phyloP scores from a whole-genome alignment of 1,284 basidiomycete species.

The Ustilago loliicola region DNA sequence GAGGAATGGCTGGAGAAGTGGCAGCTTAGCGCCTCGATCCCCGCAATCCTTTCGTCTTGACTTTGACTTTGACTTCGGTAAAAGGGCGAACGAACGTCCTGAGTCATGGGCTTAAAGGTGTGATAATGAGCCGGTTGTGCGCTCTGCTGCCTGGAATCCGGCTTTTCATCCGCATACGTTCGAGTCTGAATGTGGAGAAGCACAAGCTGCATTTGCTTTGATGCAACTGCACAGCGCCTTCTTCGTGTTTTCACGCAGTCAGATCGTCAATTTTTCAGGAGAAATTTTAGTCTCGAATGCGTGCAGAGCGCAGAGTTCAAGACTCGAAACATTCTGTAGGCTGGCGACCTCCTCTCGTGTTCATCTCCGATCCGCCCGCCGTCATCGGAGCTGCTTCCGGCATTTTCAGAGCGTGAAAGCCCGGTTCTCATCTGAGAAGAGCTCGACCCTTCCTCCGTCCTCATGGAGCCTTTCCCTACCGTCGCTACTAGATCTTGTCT shows the following conservation, averaged over 20 bases:
- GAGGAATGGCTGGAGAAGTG: constrained; percentile 5
- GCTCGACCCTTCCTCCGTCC: background rate
- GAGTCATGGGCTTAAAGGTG: constrained; percentile 11
- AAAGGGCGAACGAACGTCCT: background rate
- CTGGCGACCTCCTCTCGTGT: background rate
- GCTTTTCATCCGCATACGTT: constrained; percentile 17
- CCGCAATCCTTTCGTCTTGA: constrained; percentile 12
- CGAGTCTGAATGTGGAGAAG: constrained; percentile 7
- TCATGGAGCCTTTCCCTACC: background rate
- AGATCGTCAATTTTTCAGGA: background rate
- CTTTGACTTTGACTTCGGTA: too few relatives aligned
- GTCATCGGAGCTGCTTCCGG: constrained; percentile 17
- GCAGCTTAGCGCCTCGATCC: constrained; percentile 36
- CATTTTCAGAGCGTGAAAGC: constrained; percentile 42
- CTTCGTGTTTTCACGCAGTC: constrained; percentile 4
- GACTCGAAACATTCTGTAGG: background rate
- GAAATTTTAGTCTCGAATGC: background rate
- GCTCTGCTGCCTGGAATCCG: constrained; percentile 29
- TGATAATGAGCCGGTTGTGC: constrained; percentile 23
- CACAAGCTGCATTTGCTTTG: background rate
- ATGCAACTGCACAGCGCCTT: constrained; percentile 10
- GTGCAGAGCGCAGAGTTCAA: too few relatives aligned
- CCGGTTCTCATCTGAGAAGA: background rate
- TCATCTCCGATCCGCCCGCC: constrained; percentile 42
- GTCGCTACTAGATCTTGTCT: background rate